Evolutionary conservation across 2,329 filamentous ascomycete species (phyloP), one percentile per base, ranked within the genome.

Genomic region (Hymenoscyphus albidus): DNA sequence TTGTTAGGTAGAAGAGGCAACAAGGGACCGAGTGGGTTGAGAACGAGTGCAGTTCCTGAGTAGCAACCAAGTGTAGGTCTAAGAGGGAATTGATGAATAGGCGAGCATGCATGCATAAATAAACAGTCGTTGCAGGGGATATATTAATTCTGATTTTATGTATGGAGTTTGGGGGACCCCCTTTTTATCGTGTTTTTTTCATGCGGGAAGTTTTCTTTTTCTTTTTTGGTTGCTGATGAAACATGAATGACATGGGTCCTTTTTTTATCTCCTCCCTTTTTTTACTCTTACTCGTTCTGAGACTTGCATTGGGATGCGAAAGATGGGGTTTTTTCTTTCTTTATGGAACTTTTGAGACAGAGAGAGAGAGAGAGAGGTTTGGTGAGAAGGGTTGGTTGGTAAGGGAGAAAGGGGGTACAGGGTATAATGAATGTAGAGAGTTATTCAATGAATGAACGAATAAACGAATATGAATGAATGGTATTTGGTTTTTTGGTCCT

Each of bases 1-100:
- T 78, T 99, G 61, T 81, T 99, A 4, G 93, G 93, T 39, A 86
- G 93, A 71, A 79, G 86, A 65, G 81, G 80, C 27, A 81, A 83
- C 71, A 86, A 87, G 71, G 68, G 58, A 27, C 71, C 72, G 7
- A 76, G 74, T 64, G 62, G 62, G 1, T 59, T 76, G 31, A 64
- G 74, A 48, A 71, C 75, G 63, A 67, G 68, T 7, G 69, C 66
- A 1, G 58, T 67, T 35, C 69, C 68, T 14, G 59, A 73, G 44
- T 71, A 69, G 59, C 48, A 55, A 57, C 38, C 62, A 63, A 27
- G 27, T 14, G 18, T 22, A 6, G 42, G 10, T 31, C 13, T 61
- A 14, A 22, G 38, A n/a, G 42, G 48, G 2, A 44, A 48, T 40
- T 64, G 51, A 48, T 61, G 58, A 61, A 18, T 18, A 22, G 4